Evolutionary conservation across 768 basidiomycete genomes (phyloP).

Genomic region (Lentinula lateritia): DNA sequence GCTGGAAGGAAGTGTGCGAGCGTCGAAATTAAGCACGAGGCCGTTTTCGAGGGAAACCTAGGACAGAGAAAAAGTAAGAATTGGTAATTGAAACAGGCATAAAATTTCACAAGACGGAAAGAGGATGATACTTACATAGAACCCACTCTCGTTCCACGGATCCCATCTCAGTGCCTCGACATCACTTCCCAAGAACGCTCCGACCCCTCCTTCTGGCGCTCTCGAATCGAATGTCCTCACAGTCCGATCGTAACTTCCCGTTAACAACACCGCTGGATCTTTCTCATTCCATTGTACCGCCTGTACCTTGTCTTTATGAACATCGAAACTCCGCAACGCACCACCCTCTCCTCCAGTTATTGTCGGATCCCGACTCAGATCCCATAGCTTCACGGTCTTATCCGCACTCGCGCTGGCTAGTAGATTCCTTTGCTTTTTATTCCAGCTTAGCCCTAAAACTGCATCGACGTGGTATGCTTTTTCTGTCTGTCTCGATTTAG

Average conservation of each 20-base stretch:
- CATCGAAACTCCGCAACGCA: constrained; percentile 81
- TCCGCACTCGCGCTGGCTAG: constrained; percentile 92
- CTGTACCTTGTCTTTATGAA: constrained; percentile 93
- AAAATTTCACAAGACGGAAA: background rate
- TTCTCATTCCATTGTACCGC: constrained; percentile 91
- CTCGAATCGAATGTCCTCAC: constrained; percentile 93
- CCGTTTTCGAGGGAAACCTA: constrained; percentile 96
- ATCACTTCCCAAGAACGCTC: constrained; percentile 83
- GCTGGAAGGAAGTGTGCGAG: constrained; percentile 65
- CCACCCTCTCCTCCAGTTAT: constrained; percentile 39
- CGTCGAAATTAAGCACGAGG: constrained; percentile 88
- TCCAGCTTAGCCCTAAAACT: constrained; percentile 92
- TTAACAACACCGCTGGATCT: constrained; percentile 85
- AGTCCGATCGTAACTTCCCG: constrained; percentile 91
- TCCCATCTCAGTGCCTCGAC: constrained; percentile 96
- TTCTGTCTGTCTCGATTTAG: constrained; percentile 56
- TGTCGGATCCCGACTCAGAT: constrained; percentile 68
- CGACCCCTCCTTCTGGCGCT: constrained; percentile 75
- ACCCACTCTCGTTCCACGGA: constrained; percentile 83
- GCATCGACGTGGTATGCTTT: constrained; percentile 87
- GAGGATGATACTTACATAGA: constrained; percentile 61
- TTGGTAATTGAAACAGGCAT: background rate
- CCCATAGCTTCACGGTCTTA: constrained; percentile 96
- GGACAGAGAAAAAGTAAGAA: background rate
- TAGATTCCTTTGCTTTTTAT: constrained; percentile 80